Conservation (phyloP, 2,329 filamentous ascomycete genomes). For the Penicillium janthinellum region DNA sequence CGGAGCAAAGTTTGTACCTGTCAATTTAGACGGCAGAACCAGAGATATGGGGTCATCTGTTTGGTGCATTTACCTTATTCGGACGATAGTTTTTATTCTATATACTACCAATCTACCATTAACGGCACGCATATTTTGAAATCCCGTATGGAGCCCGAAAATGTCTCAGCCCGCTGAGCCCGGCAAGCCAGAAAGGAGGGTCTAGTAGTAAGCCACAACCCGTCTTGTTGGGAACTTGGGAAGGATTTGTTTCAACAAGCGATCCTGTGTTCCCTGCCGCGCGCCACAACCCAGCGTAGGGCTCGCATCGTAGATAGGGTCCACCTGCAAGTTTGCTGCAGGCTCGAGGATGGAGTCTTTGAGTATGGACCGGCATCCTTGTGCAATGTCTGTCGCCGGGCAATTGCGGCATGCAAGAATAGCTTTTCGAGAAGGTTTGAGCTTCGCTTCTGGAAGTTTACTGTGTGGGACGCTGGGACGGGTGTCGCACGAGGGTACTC, state of each 20-base stretch:
- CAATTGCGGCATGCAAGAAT: background rate
- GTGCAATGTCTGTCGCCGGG: background rate
- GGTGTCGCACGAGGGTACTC: background rate
- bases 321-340: background rate
- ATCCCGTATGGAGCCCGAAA: too few species aligned
- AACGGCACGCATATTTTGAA: too few species aligned
- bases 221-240: background rate
- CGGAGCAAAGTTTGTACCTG: background rate
- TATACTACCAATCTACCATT: too few species aligned
- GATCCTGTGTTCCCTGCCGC: background rate
- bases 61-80: too few species aligned
- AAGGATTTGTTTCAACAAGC: background rate
- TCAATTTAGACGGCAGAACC: too few species aligned
- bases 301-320: background rate
- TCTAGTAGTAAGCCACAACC: background rate
- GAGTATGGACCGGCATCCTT: background rate
- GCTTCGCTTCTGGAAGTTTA: constrained; percentile 1
- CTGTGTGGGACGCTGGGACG: background rate
- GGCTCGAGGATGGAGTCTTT: background rate
- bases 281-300: background rate
- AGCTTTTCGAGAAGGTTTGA: background rate
- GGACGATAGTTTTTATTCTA: too few species aligned
- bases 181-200: background rate
- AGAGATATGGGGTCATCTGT: too few species aligned
- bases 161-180: background rate